A percentile compares a stretch with the other conserved stretches of the same genome.
Evolutionary conservation across 2,329 filamentous ascomycete species (phyloP).

Genomic region (Aspergillus vadensis): DNA sequence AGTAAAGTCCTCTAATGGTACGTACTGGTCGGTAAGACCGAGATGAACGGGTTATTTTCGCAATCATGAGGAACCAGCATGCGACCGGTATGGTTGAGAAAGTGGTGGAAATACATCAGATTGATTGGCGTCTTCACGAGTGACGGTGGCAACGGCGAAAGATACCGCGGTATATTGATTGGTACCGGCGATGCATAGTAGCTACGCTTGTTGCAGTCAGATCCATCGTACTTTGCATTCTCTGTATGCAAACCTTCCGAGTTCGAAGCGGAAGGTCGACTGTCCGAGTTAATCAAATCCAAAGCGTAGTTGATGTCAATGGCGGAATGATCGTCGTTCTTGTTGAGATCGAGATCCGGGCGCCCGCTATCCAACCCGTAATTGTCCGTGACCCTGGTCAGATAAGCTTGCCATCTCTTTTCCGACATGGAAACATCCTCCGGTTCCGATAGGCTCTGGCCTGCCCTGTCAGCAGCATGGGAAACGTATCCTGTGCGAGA

Average conservation of each 20-base stretch:
- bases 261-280: slow-evolving; percentile 10
- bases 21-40: slow-evolving; percentile 64
- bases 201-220: slow-evolving; percentile 59
- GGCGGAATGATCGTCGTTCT: slow-evolving; percentile 70
- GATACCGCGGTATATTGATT: slow-evolving; percentile 61
- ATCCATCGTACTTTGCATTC: slow-evolving; percentile 27
- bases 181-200: slow-evolving; percentile 72
- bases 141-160: slow-evolving; percentile 58
- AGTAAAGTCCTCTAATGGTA: slow-evolving; percentile 9
- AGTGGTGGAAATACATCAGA: slow-evolving; percentile 71
- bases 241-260: slow-evolving; percentile 5
- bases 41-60: slow-evolving; percentile 61
- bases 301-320: slow-evolving; percentile 55
- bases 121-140: slow-evolving; percentile 77
- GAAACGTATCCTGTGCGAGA: not conserved
- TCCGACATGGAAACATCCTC: slow-evolving; percentile 23
- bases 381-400: slow-evolving; percentile 39
- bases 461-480: not conserved
- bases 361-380: slow-evolving; percentile 74
- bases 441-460: not conserved
- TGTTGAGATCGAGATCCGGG: slow-evolving; percentile 68
- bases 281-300: slow-evolving; percentile 29
- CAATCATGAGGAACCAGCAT: slow-evolving; percentile 65
- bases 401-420: slow-evolving; percentile 35
- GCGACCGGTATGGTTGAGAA: slow-evolving; percentile 77